Percentiles rank a stretch among this genome's conserved stretches.
phyloP scores from a whole-genome alignment of 139 green algal species.

The Micractinium conductrix region DNA sequence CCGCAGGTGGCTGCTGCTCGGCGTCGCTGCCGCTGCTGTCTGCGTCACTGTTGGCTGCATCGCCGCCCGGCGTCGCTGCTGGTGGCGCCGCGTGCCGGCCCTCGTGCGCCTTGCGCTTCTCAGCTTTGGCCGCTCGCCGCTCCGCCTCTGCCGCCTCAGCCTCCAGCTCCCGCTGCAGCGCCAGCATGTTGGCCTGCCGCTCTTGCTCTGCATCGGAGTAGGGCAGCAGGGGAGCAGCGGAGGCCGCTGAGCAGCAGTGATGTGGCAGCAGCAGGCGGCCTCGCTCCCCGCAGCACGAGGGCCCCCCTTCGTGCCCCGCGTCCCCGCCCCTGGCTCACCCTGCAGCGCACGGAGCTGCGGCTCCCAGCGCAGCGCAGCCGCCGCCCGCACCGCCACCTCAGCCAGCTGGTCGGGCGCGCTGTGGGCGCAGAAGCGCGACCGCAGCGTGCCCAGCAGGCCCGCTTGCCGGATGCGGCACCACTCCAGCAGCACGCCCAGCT shows the following conservation, averaged over 20 bases:
- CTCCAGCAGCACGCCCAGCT: constrained; percentile 28
- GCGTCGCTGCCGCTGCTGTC: neutral
- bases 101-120: constrained; percentile 19
- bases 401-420: constrained; percentile 11
- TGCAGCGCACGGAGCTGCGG: constrained; percentile 16
- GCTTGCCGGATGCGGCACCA: constrained; percentile 21
- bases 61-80: neutral
- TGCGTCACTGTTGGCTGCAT: neutral
- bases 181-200: constrained; percentile 30
- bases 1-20: neutral
- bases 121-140: neutral
- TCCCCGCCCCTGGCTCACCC: neutral
- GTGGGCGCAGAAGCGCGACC: constrained; percentile 1
- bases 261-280: too few species aligned
- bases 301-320: too few species aligned
- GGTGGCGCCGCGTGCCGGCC: neutral
- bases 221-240: neutral
- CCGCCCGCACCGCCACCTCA: constrained; percentile 5
- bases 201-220: neutral
- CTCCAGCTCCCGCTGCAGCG: constrained; percentile 24
- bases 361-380: constrained; percentile 19
- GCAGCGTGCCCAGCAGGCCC: constrained; percentile 17
- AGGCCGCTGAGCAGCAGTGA: neutral
- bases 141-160: neutral
- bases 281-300: too few species aligned